Conservation (phyloP, 164 flowering plant genomes). For the Houttuynia cordata region DNA sequence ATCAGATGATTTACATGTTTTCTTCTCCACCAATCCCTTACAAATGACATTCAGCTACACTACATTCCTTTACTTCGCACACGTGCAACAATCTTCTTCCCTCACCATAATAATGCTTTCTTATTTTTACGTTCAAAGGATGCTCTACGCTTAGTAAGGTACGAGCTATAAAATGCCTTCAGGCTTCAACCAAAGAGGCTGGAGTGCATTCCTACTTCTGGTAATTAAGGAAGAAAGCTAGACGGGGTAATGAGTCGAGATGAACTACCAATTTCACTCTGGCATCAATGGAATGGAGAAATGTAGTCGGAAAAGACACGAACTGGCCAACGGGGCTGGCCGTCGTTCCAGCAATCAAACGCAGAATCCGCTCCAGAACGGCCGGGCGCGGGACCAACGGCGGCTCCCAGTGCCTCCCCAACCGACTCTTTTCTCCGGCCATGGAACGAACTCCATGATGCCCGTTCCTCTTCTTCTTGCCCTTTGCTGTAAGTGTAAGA, state of each 20-base stretch:
- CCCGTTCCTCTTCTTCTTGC: too few species aligned
- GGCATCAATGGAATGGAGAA: slow-evolving; percentile 80
- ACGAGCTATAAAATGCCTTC: background rate
- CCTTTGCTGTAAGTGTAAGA: too few species aligned
- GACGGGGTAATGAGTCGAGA: background rate
- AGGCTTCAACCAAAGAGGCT: background rate
- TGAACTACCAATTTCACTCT: slow-evolving; percentile 70
- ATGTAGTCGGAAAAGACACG: slow-evolving; percentile 69
- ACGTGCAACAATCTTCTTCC: too few species aligned
- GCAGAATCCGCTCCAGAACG: slow-evolving; percentile 60
- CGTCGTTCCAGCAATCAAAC: slow-evolving; percentile 61
- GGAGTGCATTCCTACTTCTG: background rate
- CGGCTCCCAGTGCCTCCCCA: slow-evolving; percentile 28
- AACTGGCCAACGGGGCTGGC: slow-evolving; percentile 86
- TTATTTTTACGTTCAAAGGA: too few species aligned
- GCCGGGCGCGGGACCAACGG: slow-evolving; percentile 32
- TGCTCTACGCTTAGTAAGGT: too few species aligned
- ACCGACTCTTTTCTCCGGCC: slow-evolving; percentile 10
- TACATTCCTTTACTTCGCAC: too few species aligned
- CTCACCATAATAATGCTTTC: too few species aligned
- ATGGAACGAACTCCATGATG: too few species aligned
- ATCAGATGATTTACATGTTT: too few species aligned
- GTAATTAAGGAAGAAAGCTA: background rate
- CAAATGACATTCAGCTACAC: too few species aligned
- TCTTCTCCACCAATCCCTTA: too few species aligned